These are phyloP conservation scores for Metschnikowia lunata DNA, from an alignment of 805 yeast genomes.

Conservation along the genomic window DNA sequence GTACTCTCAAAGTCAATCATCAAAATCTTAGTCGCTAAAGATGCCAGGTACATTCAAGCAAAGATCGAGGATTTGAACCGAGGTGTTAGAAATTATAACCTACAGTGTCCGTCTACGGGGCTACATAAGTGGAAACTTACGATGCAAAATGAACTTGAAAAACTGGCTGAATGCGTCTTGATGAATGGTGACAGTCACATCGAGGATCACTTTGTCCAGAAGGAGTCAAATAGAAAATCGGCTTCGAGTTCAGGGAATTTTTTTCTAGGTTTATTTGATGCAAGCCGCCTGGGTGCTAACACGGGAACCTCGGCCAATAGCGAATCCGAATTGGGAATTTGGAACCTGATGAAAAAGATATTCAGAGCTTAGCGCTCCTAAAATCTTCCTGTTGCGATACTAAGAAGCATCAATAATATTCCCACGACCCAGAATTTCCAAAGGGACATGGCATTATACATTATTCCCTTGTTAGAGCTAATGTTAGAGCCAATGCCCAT, in stretches of 20 bases:
- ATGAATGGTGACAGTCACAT: conserved; percentile 2
- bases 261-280: background rate
- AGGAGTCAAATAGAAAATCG: background rate
- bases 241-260: background rate
- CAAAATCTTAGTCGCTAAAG: background rate
- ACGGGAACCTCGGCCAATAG: background rate
- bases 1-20: background rate
- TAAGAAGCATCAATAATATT: no score
- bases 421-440: conserved; percentile 14
- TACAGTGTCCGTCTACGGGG: conserved; percentile 35
- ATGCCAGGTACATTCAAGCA: conserved; percentile 8
- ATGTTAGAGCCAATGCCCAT: background rate
- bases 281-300: background rate
- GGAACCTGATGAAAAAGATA: conserved; percentile 12
- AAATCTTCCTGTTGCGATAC: no score
- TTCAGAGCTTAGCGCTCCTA: background rate
- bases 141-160: conserved; percentile 23
- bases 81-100: conserved; percentile 31
- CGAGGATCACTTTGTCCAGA: background rate
- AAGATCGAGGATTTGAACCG: conserved; percentile 13
- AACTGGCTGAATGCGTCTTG: conserved; percentile 17
- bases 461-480: conserved; percentile 6
- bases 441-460: conserved; percentile 5
- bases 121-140: conserved; percentile 37
- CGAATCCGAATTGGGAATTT: conserved; percentile 1